Conservation (phyloP, 2,329 filamentous ascomycete species). For the Elsinoe necatrix region DNA sequence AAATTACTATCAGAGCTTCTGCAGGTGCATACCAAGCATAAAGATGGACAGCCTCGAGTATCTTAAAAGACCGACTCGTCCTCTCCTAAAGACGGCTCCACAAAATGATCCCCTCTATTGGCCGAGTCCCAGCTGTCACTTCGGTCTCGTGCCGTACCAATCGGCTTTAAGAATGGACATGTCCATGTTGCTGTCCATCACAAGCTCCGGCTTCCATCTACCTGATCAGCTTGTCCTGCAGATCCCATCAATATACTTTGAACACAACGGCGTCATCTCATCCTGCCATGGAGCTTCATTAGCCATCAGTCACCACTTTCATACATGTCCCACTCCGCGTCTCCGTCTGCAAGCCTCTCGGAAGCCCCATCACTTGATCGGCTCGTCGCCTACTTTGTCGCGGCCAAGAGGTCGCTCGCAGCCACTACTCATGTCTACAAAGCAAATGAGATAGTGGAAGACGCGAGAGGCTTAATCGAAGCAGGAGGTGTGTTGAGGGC, state of each 20-base stretch:
- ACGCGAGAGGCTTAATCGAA: slow-evolving; percentile 66
- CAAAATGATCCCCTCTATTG: not conserved
- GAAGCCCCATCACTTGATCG: slow-evolving; percentile 54
- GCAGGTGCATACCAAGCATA: too few relatives aligned
- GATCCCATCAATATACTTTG: slow-evolving; percentile 3
- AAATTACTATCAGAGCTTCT: too few relatives aligned
- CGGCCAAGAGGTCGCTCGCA: slow-evolving; percentile 77
- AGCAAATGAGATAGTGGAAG: slow-evolving; percentile 75
- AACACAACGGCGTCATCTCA: not conserved
- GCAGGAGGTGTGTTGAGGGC: slow-evolving; percentile 63
- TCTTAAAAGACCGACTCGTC: too few relatives aligned
- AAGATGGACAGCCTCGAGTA: too few relatives aligned
- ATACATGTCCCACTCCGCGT: slow-evolving; percentile 26
- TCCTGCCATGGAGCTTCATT: not conserved
- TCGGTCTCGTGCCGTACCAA: not conserved
- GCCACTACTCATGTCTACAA: slow-evolving; percentile 70
- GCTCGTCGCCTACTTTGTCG: slow-evolving; percentile 74
- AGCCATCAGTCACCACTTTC: not conserved
- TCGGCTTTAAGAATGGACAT: slow-evolving; percentile 1
- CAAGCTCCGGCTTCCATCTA: slow-evolving; percentile 4
- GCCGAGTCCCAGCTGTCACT: not conserved
- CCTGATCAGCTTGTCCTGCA: slow-evolving; percentile 1
- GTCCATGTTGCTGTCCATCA: not conserved
- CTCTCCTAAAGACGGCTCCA: not conserved
- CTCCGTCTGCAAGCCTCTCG: slow-evolving; percentile 34